These are phyloP conservation scores for Exophiala alcalophila DNA, from an alignment of 2,329 filamentous ascomycete species.

Conservation along the genomic window DNA sequence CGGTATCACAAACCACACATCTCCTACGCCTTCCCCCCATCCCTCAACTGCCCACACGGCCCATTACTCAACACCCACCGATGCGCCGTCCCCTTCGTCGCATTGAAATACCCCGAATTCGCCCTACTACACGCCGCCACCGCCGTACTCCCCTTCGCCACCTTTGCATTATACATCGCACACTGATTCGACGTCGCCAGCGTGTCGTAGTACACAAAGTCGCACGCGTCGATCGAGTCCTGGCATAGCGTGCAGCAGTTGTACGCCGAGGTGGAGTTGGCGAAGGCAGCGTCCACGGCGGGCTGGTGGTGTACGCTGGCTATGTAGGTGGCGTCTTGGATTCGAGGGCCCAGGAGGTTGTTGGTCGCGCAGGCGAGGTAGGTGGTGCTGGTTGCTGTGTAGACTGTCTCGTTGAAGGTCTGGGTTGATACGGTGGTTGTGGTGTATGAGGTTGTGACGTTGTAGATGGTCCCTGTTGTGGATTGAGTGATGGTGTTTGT, in stretches of 20 bases:
- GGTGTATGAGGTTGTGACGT: background rate
- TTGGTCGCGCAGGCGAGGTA: slow-evolving; percentile 6
- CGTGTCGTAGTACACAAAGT: slow-evolving; percentile 7
- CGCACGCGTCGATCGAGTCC: slow-evolving; percentile 1
- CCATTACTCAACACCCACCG: slow-evolving; percentile 5
- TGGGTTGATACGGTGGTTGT: background rate
- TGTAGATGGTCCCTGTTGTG: background rate
- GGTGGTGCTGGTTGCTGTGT: background rate
- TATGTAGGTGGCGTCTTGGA: slow-evolving; percentile 6
- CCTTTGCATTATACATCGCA: background rate
- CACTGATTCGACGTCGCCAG: background rate
- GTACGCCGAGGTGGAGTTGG: slow-evolving; percentile 6
- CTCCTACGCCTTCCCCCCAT: no score
- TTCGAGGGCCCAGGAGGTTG: slow-evolving; percentile 4
- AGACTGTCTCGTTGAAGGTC: background rate
- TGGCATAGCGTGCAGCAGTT: slow-evolving; percentile 7
- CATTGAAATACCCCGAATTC: slow-evolving; percentile 4
- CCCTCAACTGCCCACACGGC: slow-evolving; percentile 2
- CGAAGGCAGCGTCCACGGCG: background rate
- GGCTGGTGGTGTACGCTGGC: background rate
- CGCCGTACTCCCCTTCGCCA: background rate
- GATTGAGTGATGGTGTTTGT: background rate
- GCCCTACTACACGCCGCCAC: background rate
- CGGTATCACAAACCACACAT: no score
- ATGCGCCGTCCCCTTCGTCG: background rate